Evolutionary conservation across 441 rosid species (phyloP), one percentile per base, ranked within the genome.

Genomic region (Gossypium trilobum): DNA sequence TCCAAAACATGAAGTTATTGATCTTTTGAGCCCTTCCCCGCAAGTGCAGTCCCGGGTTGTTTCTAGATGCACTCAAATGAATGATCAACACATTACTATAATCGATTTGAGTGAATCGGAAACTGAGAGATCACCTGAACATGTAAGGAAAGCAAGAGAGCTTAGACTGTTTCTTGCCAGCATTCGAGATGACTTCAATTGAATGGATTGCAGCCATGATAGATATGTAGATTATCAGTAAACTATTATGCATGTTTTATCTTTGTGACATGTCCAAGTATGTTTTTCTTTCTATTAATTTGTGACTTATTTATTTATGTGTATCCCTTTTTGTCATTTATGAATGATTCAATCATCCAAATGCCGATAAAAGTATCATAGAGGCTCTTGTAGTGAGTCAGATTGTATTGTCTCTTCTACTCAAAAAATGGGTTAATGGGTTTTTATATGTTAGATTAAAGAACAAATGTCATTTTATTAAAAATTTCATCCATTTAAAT

Each of bases 21-120:
- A 92, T 78, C 97, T 94, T 56, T 81, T 77, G 73, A 91, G 93
- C 83, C 98, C 98, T 55, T 82, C 87, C 16, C 89, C 92, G 5
- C 75, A 57, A 25, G 59, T 70, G 29, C 75, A 57, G 5, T 10
- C 56, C 8, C 75, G 33, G 13, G 69, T 68, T 42, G 68, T 75
- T 70, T 44, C 85, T 20, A 85, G 80, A 82, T 78, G 56, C 23
- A 63, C 68, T 64, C 81, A 70, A 48, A 73, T 62, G 48, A 75
- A 71, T 56, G 66, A 74, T 59, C 75, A 79, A 51, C 55, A 54
- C 29, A 70, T 79, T 54, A 77, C 73, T 60, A 78, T 87, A 72
- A 82, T 95, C 13, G 82, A 89, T 78, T 83, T 88, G 81, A 89
- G 89, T 66, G 96, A 89, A 68, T 92, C 96, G 13, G 95, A 90